phyloP scores from a whole-genome alignment of 176 grass and related monocot genomes.

The Thalia dealbata region DNA sequence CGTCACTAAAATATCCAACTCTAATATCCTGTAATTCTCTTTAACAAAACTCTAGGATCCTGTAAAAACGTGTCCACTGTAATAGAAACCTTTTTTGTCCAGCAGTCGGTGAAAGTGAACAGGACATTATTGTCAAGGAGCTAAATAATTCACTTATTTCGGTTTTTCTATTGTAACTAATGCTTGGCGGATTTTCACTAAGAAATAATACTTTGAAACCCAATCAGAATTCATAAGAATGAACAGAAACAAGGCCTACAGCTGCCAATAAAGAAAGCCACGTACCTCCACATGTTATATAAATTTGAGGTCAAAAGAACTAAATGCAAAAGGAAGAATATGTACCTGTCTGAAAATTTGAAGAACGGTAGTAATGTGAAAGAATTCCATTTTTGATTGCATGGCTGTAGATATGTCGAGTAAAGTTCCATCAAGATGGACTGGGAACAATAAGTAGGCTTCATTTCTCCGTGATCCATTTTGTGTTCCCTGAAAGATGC shows the following conservation, averaged over 20 bases:
- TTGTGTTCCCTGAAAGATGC: constrained; percentile 40
- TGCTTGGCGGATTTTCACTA: too few relatives aligned
- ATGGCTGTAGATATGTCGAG: constrained; percentile 48
- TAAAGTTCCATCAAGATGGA: constrained; percentile 87
- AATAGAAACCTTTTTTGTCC: background rate
- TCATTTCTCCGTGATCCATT: constrained; percentile 59
- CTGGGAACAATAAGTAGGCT: constrained; percentile 82
- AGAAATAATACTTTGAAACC: too few relatives aligned
- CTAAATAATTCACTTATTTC: background rate
- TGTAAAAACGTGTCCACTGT: background rate
- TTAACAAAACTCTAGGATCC: too few relatives aligned
- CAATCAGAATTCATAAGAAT: background rate
- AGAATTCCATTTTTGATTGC: constrained; percentile 60
- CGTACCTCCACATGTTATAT: background rate
- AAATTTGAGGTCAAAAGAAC: background rate
- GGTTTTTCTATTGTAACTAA: too few relatives aligned
- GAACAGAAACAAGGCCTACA: background rate
- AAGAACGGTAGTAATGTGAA: constrained; percentile 48
- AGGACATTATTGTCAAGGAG: background rate
- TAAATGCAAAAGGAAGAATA: constrained; percentile 5
- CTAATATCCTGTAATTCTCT: too few relatives aligned
- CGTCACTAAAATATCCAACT: too few relatives aligned
- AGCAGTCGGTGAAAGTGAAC: background rate
- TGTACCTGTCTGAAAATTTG: constrained; percentile 81
- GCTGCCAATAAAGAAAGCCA: too few relatives aligned